Evolutionary conservation across 1,284 basidiomycete genomes (phyloP).

Genomic region (Boletus semigastroideus): DNA sequence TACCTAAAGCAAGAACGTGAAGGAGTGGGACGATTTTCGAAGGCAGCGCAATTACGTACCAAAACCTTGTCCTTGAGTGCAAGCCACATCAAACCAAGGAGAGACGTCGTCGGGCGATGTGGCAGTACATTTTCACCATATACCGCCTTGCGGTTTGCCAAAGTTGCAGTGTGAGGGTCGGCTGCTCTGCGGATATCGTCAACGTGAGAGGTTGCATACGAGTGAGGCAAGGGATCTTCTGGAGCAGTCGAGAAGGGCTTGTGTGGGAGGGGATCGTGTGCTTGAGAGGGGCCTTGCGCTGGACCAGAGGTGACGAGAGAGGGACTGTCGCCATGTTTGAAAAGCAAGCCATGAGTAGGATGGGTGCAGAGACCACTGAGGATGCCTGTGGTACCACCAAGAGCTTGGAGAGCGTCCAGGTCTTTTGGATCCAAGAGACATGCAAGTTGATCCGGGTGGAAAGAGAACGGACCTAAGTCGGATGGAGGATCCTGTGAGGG

Average conservation of each 20-base stretch:
- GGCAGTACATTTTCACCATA: constrained; percentile 89
- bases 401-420: constrained; percentile 60
- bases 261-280: constrained; percentile 36
- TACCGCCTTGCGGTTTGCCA: constrained; percentile 69
- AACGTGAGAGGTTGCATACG: constrained; percentile 35
- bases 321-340: not conserved
- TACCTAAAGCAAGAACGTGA: constrained; percentile 49
- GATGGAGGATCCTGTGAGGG: constrained; percentile 57
- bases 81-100: constrained; percentile 84
- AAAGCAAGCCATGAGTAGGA: constrained; percentile 51
- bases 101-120: constrained; percentile 71
- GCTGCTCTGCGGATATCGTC: constrained; percentile 15
- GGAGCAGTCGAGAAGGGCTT: not conserved
- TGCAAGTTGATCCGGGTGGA: constrained; percentile 78
- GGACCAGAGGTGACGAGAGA: constrained; percentile 32
- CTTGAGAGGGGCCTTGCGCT: constrained; percentile 38
- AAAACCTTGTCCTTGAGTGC: constrained; percentile 96
- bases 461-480: constrained; percentile 69
- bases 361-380: constrained; percentile 77
- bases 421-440: constrained; percentile 89
- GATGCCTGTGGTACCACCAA: constrained; percentile 77
- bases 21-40: not conserved
- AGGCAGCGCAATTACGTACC: constrained; percentile 45
- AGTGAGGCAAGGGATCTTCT: constrained; percentile 35
- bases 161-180: constrained; percentile 48